Base-by-base conservation (phyloP, 176 grass and related monocot species). In the Neostapfia colusana region DNA sequence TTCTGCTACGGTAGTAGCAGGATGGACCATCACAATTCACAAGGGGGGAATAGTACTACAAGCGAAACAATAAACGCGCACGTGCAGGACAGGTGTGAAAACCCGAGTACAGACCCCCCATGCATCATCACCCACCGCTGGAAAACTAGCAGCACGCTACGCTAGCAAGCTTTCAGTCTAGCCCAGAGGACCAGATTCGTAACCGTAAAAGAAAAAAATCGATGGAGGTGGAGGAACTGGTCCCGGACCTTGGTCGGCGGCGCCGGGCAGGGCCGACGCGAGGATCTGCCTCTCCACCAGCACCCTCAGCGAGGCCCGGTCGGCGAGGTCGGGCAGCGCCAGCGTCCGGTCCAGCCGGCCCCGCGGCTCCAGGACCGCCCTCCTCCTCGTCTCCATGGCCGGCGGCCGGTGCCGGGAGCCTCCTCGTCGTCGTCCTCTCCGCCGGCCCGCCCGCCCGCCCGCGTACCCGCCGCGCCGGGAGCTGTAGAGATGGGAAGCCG, bases 201-300 rank as follows among this genome's bases (percentile, higher is more conserved):
- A 45, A 55, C 13, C 63, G 25, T 21, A 49, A 78, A 66, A 41
- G n/a, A n/a, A n/a, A n/a, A n/a, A n/a, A n/a, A n/a, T n/a, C n/a
- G n/a, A n/a, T n/a, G n/a, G n/a, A n/a, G n/a, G n/a, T n/a, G n/a
- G n/a, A n/a, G n/a, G n/a, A n/a, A n/a, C n/a, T n/a, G n/a, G n/a
- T 25, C 40, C 46, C 63, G 36, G 6, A 80, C 79, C 73, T 83
- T 77, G 57, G 23, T 69, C 34, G 41, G 43, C 77, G 58, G 55
- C 53, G 7, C 62, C 53, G 10, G 82, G 50, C 11, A 79, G 38
- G 49, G 75, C 75, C 1, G 81, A 84, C 7, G 65, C 70, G 23
- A 71, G 45, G 38, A 87, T 85, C 85, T 98, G 95, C 74, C 78
- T 84, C 82, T 82, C 90, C n/a, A 98, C 73, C 20, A 95, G 85